phyloP scores from a whole-genome alignment of 2,329 filamentous ascomycete species.

The Botrytis aclada region DNA sequence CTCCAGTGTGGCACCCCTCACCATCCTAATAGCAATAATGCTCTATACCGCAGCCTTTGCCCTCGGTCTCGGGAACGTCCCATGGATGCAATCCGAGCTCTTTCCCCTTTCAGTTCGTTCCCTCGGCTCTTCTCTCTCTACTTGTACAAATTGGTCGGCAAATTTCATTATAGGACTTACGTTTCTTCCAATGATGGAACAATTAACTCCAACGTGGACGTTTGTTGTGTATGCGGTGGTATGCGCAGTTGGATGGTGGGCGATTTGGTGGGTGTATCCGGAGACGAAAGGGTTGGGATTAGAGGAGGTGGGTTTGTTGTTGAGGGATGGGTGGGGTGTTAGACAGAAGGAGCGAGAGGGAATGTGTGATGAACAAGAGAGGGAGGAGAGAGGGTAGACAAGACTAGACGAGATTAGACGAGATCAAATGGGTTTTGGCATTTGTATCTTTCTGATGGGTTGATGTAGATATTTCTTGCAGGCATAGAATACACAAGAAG shows the following conservation, averaged over 20 bases:
- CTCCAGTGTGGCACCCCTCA: slow-evolving; percentile 43
- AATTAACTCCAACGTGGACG: slow-evolving; percentile 68
- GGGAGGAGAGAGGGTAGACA: background rate
- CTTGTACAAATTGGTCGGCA: slow-evolving; percentile 81
- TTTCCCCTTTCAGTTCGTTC: slow-evolving; percentile 76
- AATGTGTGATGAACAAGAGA: background rate
- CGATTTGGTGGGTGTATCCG: slow-evolving; percentile 74
- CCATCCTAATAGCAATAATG: slow-evolving; percentile 74
- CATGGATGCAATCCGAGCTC: slow-evolving; percentile 94
- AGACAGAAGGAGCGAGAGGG: slow-evolving; percentile 43
- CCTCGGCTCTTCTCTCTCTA: slow-evolving; percentile 68
- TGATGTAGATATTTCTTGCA: background rate
- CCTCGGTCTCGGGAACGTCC: slow-evolving; percentile 83
- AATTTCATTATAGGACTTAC: slow-evolving; percentile 86
- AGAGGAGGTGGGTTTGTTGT: slow-evolving; percentile 72
- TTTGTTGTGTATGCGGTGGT: slow-evolving; percentile 77
- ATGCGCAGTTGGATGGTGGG: slow-evolving; percentile 64
- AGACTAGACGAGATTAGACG: background rate
- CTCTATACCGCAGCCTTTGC: slow-evolving; percentile 85
- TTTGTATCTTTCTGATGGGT: background rate
- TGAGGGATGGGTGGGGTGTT: slow-evolving; percentile 73
- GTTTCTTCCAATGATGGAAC: slow-evolving; percentile 83
- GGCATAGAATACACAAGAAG: background rate
- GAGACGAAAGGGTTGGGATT: slow-evolving; percentile 80
- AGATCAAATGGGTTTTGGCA: background rate